Percentiles rank a stretch among this genome's conserved stretches.
These are phyloP conservation scores for Globisporangium canariense DNA, from an alignment of 352 stramenopile species.

Conservation along the genomic window DNA sequence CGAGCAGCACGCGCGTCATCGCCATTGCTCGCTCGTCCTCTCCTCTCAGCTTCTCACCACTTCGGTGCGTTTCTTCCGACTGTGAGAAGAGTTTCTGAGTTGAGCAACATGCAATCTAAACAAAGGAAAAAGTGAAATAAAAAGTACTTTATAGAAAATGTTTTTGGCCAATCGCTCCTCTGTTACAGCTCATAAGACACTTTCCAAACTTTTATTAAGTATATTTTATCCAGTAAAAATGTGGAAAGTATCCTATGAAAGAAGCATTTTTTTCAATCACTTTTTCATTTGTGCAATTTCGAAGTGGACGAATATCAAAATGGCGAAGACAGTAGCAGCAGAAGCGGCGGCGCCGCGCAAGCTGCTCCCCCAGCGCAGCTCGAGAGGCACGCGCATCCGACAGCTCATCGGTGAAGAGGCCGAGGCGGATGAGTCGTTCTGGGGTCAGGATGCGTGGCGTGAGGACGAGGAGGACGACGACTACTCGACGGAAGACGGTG, in stretches of 20 bases:
- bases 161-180: no score
- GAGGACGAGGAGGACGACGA: conserved; percentile 84
- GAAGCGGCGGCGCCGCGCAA: conserved; percentile 18
- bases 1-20: not conserved
- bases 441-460: conserved; percentile 80
- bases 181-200: no score
- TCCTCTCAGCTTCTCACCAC: no score
- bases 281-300: not conserved
- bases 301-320: not conserved
- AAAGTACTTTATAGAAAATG: no score
- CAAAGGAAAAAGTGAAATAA: no score
- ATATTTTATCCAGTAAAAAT: no score
- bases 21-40: not conserved
- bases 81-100: no score
- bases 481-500: conserved; percentile 87
- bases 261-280: no score
- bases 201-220: no score
- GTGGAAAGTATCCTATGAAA: no score
- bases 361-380: conserved; percentile 57
- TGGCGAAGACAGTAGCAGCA: not conserved
- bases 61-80: no score
- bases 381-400: conserved; percentile 71
- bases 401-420: conserved; percentile 86
- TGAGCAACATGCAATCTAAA: no score
- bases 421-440: conserved; percentile 87